Evolutionary conservation across 177 flowering plant species (phyloP), one percentile per base, ranked within the genome.

Genomic region (Vitis hybrid): DNA sequence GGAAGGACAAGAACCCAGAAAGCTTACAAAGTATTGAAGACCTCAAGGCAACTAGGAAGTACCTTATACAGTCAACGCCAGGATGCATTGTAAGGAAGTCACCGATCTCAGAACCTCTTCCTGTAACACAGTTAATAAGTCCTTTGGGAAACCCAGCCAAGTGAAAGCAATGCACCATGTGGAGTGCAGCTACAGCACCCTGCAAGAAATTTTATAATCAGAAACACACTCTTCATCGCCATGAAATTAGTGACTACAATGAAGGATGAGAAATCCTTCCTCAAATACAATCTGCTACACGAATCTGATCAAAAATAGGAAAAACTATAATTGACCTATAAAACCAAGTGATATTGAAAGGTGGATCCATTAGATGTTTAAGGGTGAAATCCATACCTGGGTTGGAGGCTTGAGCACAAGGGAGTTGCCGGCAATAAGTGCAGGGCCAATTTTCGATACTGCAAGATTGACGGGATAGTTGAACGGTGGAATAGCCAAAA

Each of bases 71-170:
- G 78, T 91, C 89, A 10, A 94, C 97, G 0, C 89, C 91, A 6
- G 99, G 98, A 77, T 94, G 99, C 99, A 96, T 88, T 18, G 99
- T 96, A 48, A 96, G 94, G 77, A 96, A 96, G 77, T 96, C 99
- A 13, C 99, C 99, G 49, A 94, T 96, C 76, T 94, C 99, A 21
- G 99, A 96, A 19, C 99, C 98, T 86, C 88, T 94, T 21, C 99
- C 98, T 4, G 99, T 94, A 62, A 96, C 70, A 82, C 98, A 93
- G 73, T 86, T 93, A 67, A 96, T 94, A 57, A 96, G 93, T 56
- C 98, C 99, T 80, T 88, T 89, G 14, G 99, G 99, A 72, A 96
- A 96, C 66, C 98, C 97, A 66, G 99, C 99, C 72, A 96, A 79
- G 82, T 96, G 99, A 76, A 96, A 94, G 86, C 99, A 96, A 70